Conservation (phyloP, 2,329 filamentous ascomycete genomes). For the Aspergillus niger region DNA sequence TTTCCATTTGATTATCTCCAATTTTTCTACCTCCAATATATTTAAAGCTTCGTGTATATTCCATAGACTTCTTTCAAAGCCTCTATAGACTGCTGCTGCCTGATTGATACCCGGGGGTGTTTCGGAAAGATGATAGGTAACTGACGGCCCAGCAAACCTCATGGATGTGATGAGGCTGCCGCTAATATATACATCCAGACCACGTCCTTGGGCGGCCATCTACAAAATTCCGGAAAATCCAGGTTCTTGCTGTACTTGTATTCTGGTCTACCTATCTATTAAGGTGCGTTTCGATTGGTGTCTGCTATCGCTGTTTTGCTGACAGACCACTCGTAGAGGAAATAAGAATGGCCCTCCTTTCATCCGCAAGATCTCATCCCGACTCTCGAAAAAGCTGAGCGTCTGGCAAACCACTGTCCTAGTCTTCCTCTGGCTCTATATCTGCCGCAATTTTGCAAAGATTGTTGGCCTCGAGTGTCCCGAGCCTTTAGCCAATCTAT, state of each 20-base stretch:
- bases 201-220: conserved; percentile 91
- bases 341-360: conserved; percentile 74
- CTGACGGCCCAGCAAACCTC: background rate
- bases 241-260: conserved; percentile 85
- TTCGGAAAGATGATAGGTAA: conserved; percentile 37
- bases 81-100: background rate
- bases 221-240: conserved; percentile 85
- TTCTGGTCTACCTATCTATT: conserved; percentile 89
- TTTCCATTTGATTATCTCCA: background rate
- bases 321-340: conserved; percentile 57
- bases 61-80: background rate
- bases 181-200: conserved; percentile 53
- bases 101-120: background rate
- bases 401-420: conserved; percentile 87
- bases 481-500: conserved; percentile 91
- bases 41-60: too few species aligned
- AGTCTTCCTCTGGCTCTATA: conserved; percentile 88
- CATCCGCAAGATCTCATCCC: conserved; percentile 61
- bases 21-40: background rate
- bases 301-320: background rate
- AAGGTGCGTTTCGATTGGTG: conserved; percentile 56
- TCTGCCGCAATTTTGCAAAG: conserved; percentile 89
- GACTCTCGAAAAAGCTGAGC: conserved; percentile 71
- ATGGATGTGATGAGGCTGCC: background rate
- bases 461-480: conserved; percentile 87